A percentile compares a stretch with the other conserved stretches of the same genome.
Conservation (phyloP, 495 filamentous ascomycete species). For the Xylaria curta region DNA sequence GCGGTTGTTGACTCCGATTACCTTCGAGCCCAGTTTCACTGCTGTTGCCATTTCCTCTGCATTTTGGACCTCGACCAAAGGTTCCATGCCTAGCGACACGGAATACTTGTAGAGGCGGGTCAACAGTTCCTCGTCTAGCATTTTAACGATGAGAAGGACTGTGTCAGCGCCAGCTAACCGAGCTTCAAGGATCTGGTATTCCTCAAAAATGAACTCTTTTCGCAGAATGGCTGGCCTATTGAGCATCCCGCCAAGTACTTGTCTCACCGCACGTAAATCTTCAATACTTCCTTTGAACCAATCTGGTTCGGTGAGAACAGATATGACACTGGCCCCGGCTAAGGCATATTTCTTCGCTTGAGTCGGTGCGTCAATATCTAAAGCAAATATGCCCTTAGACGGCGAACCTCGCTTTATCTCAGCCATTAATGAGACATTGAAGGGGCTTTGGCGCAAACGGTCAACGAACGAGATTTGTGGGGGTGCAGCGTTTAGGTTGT, state of each 20-base stretch:
- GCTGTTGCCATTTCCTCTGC: constrained; percentile 90
- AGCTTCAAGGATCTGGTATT: constrained; percentile 97
- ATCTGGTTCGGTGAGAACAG: constrained; percentile 94
- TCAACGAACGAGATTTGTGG: constrained; percentile 83
- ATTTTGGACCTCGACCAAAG: constrained; percentile 95
- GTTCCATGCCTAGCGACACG: constrained; percentile 92
- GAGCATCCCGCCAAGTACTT: constrained; percentile 84
- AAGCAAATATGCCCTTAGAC: constrained; percentile 92
- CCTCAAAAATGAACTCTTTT: constrained; percentile 98
- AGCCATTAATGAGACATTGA: constrained; percentile 84
- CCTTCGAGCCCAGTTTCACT: constrained; percentile 84
- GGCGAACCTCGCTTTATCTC: constrained; percentile 98
- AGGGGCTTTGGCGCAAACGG: constrained; percentile 79
- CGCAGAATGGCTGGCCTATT: constrained; percentile 90
- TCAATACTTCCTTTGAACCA: constrained; percentile 99
- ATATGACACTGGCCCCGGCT: constrained; percentile 94
- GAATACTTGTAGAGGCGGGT: constrained; percentile 86
- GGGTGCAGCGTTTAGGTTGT: constrained; percentile 81
- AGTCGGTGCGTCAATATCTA: constrained; percentile 82
- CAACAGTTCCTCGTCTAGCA: constrained; percentile 81
- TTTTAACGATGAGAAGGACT: constrained; percentile 96
- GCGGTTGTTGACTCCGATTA: constrained; percentile 97
- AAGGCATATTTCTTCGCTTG: constrained; percentile 93
- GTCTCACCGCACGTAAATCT: constrained; percentile 85
- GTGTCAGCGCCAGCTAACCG: constrained; percentile 94